Base-by-base conservation (phyloP, 495 filamentous ascomycete species). In the Penicillium crystallinum region DNA sequence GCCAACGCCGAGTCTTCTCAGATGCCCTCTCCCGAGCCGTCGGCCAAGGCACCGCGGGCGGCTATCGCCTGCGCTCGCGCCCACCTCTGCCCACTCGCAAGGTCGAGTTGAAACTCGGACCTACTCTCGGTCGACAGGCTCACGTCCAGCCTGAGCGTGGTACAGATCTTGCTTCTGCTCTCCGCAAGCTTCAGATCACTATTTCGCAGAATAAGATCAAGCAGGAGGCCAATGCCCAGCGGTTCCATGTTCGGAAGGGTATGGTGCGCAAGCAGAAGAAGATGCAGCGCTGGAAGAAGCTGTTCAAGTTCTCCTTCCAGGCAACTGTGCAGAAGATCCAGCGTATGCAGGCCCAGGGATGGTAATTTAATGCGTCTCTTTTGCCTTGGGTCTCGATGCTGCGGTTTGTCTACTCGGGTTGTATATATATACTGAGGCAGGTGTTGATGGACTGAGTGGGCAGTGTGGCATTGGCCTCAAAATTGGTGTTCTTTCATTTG, bases 291-390 rank as follows among this genome's bases (percentile, higher is more conserved):
- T 76, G 73, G 73, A 66, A 68, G 59, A 69, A 59, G 46, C 59
- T 76, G 57, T 76, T 76, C 49, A 67, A 67, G 57, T 72, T 67
- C 42, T 76, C 73, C 14, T 75, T 75, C 47, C 46, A 63, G 50
- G 54, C 63, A 40, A 77, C 73, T 45, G 71, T 75, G 40, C 46
- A 53, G 36, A 70, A 67, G 64, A 71, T 77, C 46, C 62, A 74
- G 64, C 59, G 61, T 21, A 77, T 77, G 72, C 68, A 72, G 55
- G 60, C 63, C 14, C 73, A 77, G 60, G 73, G 73, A 30, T 77
- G 73, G 73, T 77, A 64, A 53, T 52, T 39, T 50, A 11, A 31
- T 33, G 12, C 30, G 17, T 15, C 15, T 31, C 25, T 12, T 44
- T 46, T 30, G 23, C 21, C 29, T 37, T 40, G 35, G 41, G 23